phyloP scores from a whole-genome alignment of 106 monocot species.

The Phalaenopsis equestris region DNA sequence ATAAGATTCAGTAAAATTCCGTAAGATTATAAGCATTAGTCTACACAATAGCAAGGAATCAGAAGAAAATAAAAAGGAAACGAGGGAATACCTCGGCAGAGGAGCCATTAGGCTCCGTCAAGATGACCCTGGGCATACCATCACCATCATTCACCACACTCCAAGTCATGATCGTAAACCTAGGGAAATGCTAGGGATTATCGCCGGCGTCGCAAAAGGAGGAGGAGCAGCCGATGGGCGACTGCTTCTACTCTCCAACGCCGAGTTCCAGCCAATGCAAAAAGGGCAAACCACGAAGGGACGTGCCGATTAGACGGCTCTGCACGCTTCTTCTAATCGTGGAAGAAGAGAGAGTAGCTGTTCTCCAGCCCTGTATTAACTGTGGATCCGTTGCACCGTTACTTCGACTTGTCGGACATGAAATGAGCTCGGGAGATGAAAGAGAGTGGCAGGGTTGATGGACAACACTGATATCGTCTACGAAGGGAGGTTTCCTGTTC shows the following conservation, averaged over 20 bases:
- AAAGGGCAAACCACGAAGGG: neutral
- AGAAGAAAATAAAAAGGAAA: neutral
- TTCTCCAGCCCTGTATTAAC: neutral
- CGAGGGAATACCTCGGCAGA: slow-evolving; percentile 14
- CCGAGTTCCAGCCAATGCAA: neutral
- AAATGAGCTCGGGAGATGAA: neutral
- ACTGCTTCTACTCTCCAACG: slow-evolving; percentile 1
- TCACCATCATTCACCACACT: slow-evolving; percentile 20
- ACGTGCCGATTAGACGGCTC: neutral
- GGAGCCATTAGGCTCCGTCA: slow-evolving; percentile 22
- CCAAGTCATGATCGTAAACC: slow-evolving; percentile 16
- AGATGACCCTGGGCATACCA: slow-evolving; percentile 18
- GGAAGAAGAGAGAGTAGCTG: neutral
- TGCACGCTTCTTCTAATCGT: neutral
- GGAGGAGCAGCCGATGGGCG: neutral
- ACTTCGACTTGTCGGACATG: neutral
- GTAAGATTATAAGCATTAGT: neutral
- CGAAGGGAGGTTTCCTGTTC: too few relatives aligned
- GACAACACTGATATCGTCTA: too few relatives aligned
- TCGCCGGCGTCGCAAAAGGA: neutral
- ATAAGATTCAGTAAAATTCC: neutral
- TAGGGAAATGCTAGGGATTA: neutral
- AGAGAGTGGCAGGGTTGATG: neutral
- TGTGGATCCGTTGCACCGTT: slow-evolving; percentile 1
- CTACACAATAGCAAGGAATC: neutral